Evolutionary conservation across 2,329 filamentous ascomycete species (phyloP).

Genomic region (Drechmeria coniospora): DNA sequence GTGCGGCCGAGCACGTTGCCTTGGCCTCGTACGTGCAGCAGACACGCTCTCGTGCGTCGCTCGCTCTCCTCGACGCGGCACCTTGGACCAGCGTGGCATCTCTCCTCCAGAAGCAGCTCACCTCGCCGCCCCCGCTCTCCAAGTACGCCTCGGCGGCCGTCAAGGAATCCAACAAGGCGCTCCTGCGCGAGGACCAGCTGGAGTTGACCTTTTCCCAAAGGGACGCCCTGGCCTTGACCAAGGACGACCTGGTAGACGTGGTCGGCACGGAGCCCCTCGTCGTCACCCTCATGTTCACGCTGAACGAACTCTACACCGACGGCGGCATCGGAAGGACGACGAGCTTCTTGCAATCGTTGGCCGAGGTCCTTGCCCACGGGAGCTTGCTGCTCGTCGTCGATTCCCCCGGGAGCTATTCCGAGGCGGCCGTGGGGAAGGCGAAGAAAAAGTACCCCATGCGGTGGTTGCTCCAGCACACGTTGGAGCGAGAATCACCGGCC

Average conservation of each 20-base stretch:
- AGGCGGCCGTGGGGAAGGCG: constrained; percentile 51
- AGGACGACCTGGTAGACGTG: constrained; percentile 16
- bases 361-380: constrained; percentile 36
- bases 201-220: constrained; percentile 26
- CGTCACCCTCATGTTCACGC: constrained; percentile 78
- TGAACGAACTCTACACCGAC: constrained; percentile 83
- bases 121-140: constrained; percentile 31
- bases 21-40: constrained; percentile 28
- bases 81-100: constrained; percentile 54
- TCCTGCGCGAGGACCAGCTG: constrained; percentile 26
- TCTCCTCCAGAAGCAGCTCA: constrained; percentile 42
- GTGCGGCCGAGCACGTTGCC: constrained; percentile 45
- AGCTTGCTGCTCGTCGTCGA: constrained; percentile 75
- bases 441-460: constrained; percentile 74
- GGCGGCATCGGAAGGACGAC: constrained; percentile 62
- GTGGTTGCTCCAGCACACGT: constrained; percentile 74
- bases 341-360: constrained; percentile 55
- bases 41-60: constrained; percentile 13
- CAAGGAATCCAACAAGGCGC: constrained; percentile 26
- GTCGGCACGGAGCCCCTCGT: constrained; percentile 29
- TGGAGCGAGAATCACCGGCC: constrained; percentile 28
- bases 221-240: constrained; percentile 31
- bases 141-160: constrained; percentile 35
- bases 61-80: constrained; percentile 67
- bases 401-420: constrained; percentile 86